Evolutionary conservation across 2,329 filamentous ascomycete species (phyloP).

Genomic region (Pseudogymnoascus sp.): DNA sequence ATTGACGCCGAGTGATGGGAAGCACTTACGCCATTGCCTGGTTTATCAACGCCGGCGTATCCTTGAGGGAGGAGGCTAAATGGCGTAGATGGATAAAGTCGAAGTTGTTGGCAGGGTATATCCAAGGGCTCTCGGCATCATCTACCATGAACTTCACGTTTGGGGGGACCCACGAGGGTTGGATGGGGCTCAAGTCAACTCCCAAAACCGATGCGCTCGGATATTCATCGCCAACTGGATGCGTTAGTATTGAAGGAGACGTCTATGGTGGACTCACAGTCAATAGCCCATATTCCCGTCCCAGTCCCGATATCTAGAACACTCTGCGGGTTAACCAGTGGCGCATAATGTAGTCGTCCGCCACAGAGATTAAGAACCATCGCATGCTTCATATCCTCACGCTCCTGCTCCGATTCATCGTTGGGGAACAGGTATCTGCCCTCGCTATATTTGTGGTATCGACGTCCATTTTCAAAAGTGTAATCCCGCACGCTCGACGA

Average conservation of each 20-base stretch:
- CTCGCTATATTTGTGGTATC: constrained; percentile 44
- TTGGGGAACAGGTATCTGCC: constrained; percentile 47
- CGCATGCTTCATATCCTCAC: constrained; percentile 36
- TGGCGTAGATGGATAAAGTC: constrained; percentile 16
- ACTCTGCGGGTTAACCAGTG: background rate
- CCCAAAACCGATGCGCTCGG: constrained; percentile 27
- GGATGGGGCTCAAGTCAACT: constrained; percentile 36
- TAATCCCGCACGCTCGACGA: constrained; percentile 36
- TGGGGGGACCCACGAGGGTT: constrained; percentile 34
- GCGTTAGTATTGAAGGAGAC: background rate
- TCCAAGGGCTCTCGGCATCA: constrained; percentile 41
- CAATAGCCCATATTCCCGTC: constrained; percentile 12
- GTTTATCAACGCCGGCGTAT: constrained; percentile 12
- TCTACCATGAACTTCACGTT: constrained; percentile 43
- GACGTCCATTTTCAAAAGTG: constrained; percentile 43
- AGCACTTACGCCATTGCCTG: constrained; percentile 9
- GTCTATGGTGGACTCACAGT: background rate
- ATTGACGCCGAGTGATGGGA: background rate
- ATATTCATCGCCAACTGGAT: constrained; percentile 21
- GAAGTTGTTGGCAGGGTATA: constrained; percentile 18
- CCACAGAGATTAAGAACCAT: constrained; percentile 17
- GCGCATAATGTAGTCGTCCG: constrained; percentile 17
- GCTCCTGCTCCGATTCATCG: constrained; percentile 47
- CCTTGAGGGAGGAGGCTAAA: constrained; percentile 9
- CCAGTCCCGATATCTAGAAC: constrained; percentile 17